phyloP scores from a whole-genome alignment of 2,329 filamentous ascomycete species.

The Xylariaceae sp. region DNA sequence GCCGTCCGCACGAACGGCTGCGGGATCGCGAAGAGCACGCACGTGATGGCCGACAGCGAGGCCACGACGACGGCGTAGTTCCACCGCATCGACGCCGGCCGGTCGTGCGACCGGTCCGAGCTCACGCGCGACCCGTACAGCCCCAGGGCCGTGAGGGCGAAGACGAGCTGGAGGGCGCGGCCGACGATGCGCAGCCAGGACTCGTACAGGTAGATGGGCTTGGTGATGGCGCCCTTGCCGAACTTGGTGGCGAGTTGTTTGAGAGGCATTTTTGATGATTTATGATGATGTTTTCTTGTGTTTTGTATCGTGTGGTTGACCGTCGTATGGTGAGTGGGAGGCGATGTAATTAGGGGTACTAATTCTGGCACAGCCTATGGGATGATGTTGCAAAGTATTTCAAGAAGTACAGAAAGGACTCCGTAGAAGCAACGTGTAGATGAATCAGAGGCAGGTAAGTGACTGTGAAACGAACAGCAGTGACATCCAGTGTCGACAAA shows the following conservation, averaged over 20 bases:
- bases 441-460: conserved; percentile 3
- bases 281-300: not conserved
- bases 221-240: conserved; percentile 39
- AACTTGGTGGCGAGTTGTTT: conserved; percentile 21
- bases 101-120: conserved; percentile 33
- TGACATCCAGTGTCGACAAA: conserved; percentile 17
- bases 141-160: conserved; percentile 62
- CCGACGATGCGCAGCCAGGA: conserved; percentile 45
- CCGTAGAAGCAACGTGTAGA: conserved; percentile 3
- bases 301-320: conserved; percentile 1
- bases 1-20: conserved; percentile 32
- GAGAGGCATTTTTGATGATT: conserved; percentile 20
- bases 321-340: not conserved
- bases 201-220: conserved; percentile 42
- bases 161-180: conserved; percentile 63
- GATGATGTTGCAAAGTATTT: not conserved
- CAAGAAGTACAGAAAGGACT: conserved; percentile 3
- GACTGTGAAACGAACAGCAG: not conserved
- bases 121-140: conserved; percentile 62
- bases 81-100: conserved; percentile 52
- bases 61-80: conserved; percentile 57
- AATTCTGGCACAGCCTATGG: not conserved
- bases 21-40: conserved; percentile 37
- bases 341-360: too few relatives aligned
- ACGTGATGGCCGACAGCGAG: conserved; percentile 48